phyloP scores from a whole-genome alignment of 257 asterid genomes.

The Jacaranda copaia region DNA sequence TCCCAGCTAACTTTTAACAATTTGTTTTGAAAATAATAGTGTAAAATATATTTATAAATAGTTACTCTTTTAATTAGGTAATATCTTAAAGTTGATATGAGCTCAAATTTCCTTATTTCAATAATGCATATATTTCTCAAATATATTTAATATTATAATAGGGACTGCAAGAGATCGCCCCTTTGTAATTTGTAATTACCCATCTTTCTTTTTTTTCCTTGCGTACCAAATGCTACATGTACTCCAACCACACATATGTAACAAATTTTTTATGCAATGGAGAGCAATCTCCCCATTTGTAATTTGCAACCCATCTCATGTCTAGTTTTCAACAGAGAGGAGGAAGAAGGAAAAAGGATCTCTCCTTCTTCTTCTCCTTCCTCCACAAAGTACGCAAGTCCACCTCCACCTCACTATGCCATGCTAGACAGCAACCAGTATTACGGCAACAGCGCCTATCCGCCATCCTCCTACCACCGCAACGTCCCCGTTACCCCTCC shows the following conservation, averaged over 20 bases:
- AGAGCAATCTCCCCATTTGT: conserved; percentile 4
- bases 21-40: no score
- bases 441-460: conserved; percentile 16
- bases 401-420: conserved; percentile 52
- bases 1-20: no score
- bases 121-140: no score
- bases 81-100: no score
- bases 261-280: conserved; percentile 23
- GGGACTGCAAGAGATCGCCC: no score
- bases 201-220: no score
- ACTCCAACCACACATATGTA: conserved; percentile 32
- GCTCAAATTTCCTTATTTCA: no score
- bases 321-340: conserved; percentile 6
- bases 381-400: conserved; percentile 31
- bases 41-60: no score
- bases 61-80: no score
- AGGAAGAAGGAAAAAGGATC: conserved; percentile 1
- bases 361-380: background rate
- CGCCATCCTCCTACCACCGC: conserved; percentile 38
- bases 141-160: no score
- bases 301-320: background rate
- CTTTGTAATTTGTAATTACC: no score
- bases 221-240: background rate
- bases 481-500: conserved; percentile 47
- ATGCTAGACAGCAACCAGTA: conserved; percentile 38